These are phyloP conservation scores for Kodamaea jinghongensis DNA, from an alignment of 805 yeast genomes.

Conservation along the genomic window DNA sequence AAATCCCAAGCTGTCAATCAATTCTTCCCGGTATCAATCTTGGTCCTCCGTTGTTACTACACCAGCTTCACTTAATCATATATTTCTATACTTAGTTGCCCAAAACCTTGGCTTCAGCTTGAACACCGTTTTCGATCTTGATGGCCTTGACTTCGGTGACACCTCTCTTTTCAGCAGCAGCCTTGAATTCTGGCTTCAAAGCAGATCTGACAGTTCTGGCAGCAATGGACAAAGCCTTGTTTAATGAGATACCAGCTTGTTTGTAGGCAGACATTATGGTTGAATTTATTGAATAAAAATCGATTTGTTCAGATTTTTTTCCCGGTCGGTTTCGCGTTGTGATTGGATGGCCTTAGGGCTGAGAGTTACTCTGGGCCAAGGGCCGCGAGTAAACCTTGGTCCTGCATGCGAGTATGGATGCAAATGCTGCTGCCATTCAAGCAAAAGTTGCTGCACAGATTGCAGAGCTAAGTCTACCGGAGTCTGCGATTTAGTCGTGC, in stretches of 20 bases:
- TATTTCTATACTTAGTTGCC: constrained; percentile 18
- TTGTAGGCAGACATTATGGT: constrained; percentile 44
- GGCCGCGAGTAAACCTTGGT: neutral
- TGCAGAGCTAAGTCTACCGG: too few relatives aligned
- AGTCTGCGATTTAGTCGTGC: too few relatives aligned
- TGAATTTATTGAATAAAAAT: constrained; percentile 6
- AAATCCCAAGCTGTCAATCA: too few relatives aligned
- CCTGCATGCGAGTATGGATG: neutral
- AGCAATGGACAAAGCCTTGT: constrained; percentile 87
- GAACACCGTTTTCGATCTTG: constrained; percentile 67
- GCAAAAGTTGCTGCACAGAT: too few relatives aligned
- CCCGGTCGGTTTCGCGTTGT: constrained; percentile 5
- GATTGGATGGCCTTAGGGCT: constrained; percentile 6
- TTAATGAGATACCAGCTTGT: constrained; percentile 57
- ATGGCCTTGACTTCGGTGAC: constrained; percentile 70
- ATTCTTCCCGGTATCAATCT: too few relatives aligned
- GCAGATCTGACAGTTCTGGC: constrained; percentile 86
- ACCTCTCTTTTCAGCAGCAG: constrained; percentile 69
- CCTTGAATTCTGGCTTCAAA: constrained; percentile 81
- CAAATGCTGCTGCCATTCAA: neutral
- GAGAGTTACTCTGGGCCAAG: constrained; percentile 3
- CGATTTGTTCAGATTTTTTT: constrained; percentile 10
- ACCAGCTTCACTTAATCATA: constrained; percentile 1
- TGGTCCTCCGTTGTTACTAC: neutral
- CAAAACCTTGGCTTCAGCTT: constrained; percentile 40